Evolutionary conservation across 805 yeast genomes (phyloP), one percentile per base, ranked within the genome.

Genomic region (Starmerella floris): DNA sequence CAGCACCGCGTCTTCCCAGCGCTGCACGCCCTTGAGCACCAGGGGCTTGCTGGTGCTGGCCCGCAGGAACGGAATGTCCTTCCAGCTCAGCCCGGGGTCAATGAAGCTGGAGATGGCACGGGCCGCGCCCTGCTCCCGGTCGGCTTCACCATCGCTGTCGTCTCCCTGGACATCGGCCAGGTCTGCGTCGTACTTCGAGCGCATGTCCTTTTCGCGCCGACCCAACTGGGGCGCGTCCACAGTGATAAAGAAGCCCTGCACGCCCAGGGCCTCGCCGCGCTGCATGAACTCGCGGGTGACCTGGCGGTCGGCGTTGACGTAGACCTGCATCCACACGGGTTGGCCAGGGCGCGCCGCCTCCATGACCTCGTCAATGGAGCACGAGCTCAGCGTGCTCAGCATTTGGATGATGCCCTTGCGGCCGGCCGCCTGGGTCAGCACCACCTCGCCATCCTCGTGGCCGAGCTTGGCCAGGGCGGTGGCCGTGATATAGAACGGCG

Each of bases 401-500:
- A 87, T 87, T 62, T 87, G 96, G 43, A 80, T 75, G 26, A 77
- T 67, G 35, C 67, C 74, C 43, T 81, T 79, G 43, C 70, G 68
- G 32, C 76, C 83, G 23, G 93, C 81, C n/a, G 84, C 84, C 55
- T 79, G 68, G 1, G 96, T 84, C 50, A 88, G 72, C 16, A 79
- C 84, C 45, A 75, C 73, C 61, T 88, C 97, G 44, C 97, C 97
- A 32, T 83, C 95, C 2, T 84, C 84, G 56, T 87, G 91, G 3
- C 96, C 97, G 51, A 88, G 69, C 56, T 78, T 80, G 30, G 94
- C 95, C 48, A 85, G 67, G 0, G 96, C 97, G 5, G 97, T 83
- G 2, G 97, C 97, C 31, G 88, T 72, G 41, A 80, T 75, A 58
- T 87, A 88, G 59, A 88, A 84, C 15, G 97, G 97, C 13, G 77